Evolutionary conservation across 2,329 filamentous ascomycete genomes (phyloP), one percentile per base, ranked within the genome.

Genomic region (Neopestalotiopsis clavispora): DNA sequence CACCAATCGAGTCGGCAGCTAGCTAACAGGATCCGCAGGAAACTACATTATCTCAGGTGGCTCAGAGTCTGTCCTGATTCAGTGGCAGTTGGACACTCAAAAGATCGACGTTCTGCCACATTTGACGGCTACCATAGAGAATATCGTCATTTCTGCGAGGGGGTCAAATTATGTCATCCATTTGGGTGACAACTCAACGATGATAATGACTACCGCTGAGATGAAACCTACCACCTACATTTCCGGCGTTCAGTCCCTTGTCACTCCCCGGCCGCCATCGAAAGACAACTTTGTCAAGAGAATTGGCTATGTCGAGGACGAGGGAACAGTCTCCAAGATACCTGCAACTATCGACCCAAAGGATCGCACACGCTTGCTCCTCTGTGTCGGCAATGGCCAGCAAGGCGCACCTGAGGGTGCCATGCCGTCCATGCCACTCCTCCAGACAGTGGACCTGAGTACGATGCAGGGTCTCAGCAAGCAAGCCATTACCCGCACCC

Each of bases 21-120:
- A 13, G 60, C 74, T 76, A 70, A 77, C 68, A 49, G 30, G 28
- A 6, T 23, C 9, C 45, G 9, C 73, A 96, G 93, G 94, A 65
- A 94, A 97, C 77, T 99, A 99, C 79, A 82, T 99, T 69, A 91
- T 99, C 66, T 98, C 96, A 68, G 96, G 96, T 76, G 96, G 96
- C 40, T 90, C 90, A 28, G 96, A 99, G 81, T 95, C 94, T 7
- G 92, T 94, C 23, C 85, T 99, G 57, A 93, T 97, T 9, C 84
- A 98, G 40, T 98, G 95, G 95, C 96, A 99, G 80, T 85, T 98
- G 68, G 93, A 97, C 73, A 98, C 95, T 0, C 91, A 91, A 71
- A 91, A 91, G 77, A 90, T 90, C 75, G 92, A 96, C 76, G 94
- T 91, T 76, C 84, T 99, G 34, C 96, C 96, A n/a, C 94, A 98